phyloP scores from a whole-genome alignment of 2,329 filamentous ascomycete genomes.

The Ophidiomyces ophidiicola region DNA sequence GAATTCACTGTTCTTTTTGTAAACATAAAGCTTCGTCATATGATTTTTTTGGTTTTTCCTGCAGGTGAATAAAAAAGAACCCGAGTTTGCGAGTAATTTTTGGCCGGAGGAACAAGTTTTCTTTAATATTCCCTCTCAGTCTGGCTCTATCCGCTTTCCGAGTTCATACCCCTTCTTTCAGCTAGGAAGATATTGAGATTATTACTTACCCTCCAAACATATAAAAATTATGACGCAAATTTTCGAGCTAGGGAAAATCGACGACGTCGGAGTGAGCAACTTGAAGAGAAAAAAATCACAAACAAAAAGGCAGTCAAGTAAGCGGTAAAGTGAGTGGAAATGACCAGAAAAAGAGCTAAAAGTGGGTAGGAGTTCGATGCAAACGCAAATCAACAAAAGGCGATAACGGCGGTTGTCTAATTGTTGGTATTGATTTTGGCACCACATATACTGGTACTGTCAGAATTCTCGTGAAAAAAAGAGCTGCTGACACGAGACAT shows the following conservation, averaged over 20 bases:
- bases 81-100: background rate
- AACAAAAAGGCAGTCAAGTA: background rate
- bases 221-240: no score
- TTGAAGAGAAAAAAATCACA: background rate
- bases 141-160: no score
- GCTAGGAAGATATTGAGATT: no score
- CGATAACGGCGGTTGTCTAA: slow-evolving; percentile 9
- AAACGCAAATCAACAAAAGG: slow-evolving; percentile 4
- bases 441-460: slow-evolving; percentile 16
- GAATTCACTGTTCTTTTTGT: background rate
- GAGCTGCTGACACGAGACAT: background rate
- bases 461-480: background rate
- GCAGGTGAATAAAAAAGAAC: no score
- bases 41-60: background rate
- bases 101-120: background rate
- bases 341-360: slow-evolving; percentile 9
- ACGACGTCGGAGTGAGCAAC: background rate
- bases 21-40: no score
- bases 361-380: no score
- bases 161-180: no score
- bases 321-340: background rate
- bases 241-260: no score
- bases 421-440: slow-evolving; percentile 17
- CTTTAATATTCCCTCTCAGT: no score
- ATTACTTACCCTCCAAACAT: no score